A percentile compares a stretch with the other conserved stretches of the same genome.
Conservation (phyloP, 2,329 filamentous ascomycete species). For the Pleurostoma richardsiae region DNA sequence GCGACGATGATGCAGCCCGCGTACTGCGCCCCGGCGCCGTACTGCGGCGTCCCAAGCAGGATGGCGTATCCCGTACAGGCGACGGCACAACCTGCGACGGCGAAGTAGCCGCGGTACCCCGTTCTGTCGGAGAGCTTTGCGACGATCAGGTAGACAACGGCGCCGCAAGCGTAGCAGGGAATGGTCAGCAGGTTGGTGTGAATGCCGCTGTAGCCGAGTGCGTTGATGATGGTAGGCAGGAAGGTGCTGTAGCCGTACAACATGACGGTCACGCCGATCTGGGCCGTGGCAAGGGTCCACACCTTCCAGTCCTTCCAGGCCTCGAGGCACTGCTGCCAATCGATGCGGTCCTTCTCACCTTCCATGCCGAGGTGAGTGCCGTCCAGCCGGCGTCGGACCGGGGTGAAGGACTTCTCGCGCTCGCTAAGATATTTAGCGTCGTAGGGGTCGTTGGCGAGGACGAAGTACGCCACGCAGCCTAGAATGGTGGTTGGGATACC, state of each 20-base stretch:
- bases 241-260: slow-evolving; percentile 60
- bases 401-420: slow-evolving; percentile 5
- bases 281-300: slow-evolving; percentile 52
- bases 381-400: neutral
- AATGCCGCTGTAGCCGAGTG: slow-evolving; percentile 47
- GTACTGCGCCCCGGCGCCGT: slow-evolving; percentile 54
- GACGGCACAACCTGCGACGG: slow-evolving; percentile 39
- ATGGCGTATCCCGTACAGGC: slow-evolving; percentile 56
- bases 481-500: slow-evolving; percentile 42
- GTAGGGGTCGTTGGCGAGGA: slow-evolving; percentile 49
- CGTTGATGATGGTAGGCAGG: slow-evolving; percentile 60
- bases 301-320: slow-evolving; percentile 60
- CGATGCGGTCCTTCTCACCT: slow-evolving; percentile 6
- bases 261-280: slow-evolving; percentile 60
- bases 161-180: slow-evolving; percentile 59
- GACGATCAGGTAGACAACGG: slow-evolving; percentile 51
- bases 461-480: slow-evolving; percentile 45
- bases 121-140: slow-evolving; percentile 54
- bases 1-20: slow-evolving; percentile 59
- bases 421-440: slow-evolving; percentile 19
- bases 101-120: slow-evolving; percentile 51
- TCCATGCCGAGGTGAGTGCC: too few species aligned
- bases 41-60: slow-evolving; percentile 46
- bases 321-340: slow-evolving; percentile 51
- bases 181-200: slow-evolving; percentile 61